Evolutionary conservation across 2,329 filamentous ascomycete species (phyloP).

Genomic region (Incumbomyces lentus): DNA sequence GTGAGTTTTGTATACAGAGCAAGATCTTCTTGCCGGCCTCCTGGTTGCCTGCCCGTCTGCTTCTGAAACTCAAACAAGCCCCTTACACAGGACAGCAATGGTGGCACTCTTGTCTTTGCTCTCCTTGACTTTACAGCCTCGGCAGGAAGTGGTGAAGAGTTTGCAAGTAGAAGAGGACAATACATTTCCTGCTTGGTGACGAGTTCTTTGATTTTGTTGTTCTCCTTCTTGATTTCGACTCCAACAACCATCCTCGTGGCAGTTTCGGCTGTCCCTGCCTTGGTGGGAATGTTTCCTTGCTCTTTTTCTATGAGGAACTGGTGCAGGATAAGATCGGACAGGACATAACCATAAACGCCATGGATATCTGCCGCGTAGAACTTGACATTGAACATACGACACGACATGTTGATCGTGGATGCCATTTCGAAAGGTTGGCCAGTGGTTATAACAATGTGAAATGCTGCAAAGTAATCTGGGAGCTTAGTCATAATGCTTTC

Average conservation of each 20-base stretch:
- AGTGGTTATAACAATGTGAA: conserved; percentile 81
- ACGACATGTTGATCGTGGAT: conserved; percentile 73
- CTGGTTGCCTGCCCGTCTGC: conserved; percentile 44
- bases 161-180: conserved; percentile 76
- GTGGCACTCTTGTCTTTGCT: conserved; percentile 63
- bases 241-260: conserved; percentile 65
- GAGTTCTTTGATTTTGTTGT: conserved; percentile 64
- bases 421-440: conserved; percentile 69
- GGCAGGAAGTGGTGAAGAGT: conserved; percentile 63
- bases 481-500: conserved; percentile 57
- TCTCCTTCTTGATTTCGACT: conserved; percentile 58
- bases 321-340: conserved; percentile 83
- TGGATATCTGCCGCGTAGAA: conserved; percentile 86
- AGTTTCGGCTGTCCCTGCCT: conserved; percentile 52
- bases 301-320: conserved; percentile 81
- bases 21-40: conserved; percentile 54
- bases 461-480: conserved; percentile 64
- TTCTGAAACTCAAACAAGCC: conserved; percentile 83
- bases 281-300: conserved; percentile 61
- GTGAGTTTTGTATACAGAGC: conserved; percentile 67
- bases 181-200: conserved; percentile 90
- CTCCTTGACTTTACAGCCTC: conserved; percentile 60
- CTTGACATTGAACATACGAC: conserved; percentile 63
- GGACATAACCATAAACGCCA: conserved; percentile 89
- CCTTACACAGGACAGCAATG: conserved; percentile 72